Conservation (phyloP, 306 rosid species). For the Alnus glutinosa region DNA sequence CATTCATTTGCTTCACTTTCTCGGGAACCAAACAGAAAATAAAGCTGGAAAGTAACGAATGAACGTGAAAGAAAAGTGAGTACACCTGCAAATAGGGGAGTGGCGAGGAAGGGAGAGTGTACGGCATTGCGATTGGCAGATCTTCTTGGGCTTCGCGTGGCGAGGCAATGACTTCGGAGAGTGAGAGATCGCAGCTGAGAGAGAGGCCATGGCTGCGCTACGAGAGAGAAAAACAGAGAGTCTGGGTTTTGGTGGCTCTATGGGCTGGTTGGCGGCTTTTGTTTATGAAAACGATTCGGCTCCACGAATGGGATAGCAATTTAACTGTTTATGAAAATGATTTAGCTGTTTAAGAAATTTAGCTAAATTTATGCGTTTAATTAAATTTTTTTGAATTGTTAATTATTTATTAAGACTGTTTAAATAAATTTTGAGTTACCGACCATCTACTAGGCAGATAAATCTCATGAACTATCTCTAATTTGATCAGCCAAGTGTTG, state of each 20-base stretch:
- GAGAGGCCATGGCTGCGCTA: conserved; percentile 39
- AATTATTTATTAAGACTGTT: too few species aligned
- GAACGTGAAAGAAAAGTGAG: background rate
- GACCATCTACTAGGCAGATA: too few species aligned
- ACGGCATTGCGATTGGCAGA: conserved; percentile 41
- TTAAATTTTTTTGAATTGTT: too few species aligned
- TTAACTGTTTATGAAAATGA: too few species aligned
- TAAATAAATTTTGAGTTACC: too few species aligned
- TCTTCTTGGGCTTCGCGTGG: conserved; percentile 8
- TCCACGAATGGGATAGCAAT: too few species aligned
- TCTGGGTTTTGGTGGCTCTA: background rate
- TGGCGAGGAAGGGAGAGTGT: conserved; percentile 22
- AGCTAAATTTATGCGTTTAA: too few species aligned
- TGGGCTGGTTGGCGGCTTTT: background rate
- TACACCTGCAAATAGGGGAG: conserved; percentile 38
- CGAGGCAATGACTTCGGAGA: conserved; percentile 16
- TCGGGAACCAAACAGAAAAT: background rate
- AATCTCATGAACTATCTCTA: too few species aligned
- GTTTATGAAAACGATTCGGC: background rate
- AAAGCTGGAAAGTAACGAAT: too few species aligned
- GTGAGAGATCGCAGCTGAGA: conserved; percentile 34
- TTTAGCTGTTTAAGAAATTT: too few species aligned
- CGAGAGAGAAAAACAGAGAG: background rate
- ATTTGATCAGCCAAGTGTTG: too few species aligned
- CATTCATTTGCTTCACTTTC: background rate